Evolutionary conservation across 164 flowering plant genomes (phyloP), one percentile per base, ranked within the genome.

Genomic region (Vitis riparia): DNA sequence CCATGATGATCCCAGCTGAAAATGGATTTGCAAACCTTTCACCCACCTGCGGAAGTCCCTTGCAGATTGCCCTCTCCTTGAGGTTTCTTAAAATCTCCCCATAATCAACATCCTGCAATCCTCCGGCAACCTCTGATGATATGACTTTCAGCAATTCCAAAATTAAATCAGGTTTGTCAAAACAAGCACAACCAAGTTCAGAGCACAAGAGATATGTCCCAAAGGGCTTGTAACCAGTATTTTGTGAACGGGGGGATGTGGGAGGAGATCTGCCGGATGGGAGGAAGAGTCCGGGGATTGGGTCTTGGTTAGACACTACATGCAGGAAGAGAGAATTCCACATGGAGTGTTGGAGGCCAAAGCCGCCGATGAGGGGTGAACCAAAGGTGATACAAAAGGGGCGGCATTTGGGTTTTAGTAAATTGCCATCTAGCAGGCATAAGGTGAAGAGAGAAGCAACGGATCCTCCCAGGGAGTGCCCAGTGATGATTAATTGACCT

Each of bases 301-400:
- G 70, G 51, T 82, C 86, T 47, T 71, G 49, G 55, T 51, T 9
- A 9, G 78, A 74, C 15, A 70, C 85, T 3, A 82, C 75, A 51
- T 84, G 78, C 4, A 86, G 52, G 66, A 86, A 86, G 58, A 81
- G 71, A 15, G 81, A 73, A 50, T 72, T 72, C 87, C 87, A 80
- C 3, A 29, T 32, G 48, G 81, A 62, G 23, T 49, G 53, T 57
- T 65, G 80, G 58, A 86, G 64, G 50, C 59, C 73, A 5, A 53
- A 9, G 66, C 81, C 81, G 11, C 87, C 86, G 2, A 82, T n/a
- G 2, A 84, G 75, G 9, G 86, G 89, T 1, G 81, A 74, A 9
- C 87, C 89, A 59, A 81, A 86, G 55, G 87, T 80, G 65, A 86
- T 71, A 76, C 89, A 86, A 59, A 84, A 65, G 3, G 79, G 81